These are phyloP conservation scores for Fonsecaea pedrosoi DNA, from an alignment of 2,329 filamentous ascomycete species.

Conservation along the genomic window DNA sequence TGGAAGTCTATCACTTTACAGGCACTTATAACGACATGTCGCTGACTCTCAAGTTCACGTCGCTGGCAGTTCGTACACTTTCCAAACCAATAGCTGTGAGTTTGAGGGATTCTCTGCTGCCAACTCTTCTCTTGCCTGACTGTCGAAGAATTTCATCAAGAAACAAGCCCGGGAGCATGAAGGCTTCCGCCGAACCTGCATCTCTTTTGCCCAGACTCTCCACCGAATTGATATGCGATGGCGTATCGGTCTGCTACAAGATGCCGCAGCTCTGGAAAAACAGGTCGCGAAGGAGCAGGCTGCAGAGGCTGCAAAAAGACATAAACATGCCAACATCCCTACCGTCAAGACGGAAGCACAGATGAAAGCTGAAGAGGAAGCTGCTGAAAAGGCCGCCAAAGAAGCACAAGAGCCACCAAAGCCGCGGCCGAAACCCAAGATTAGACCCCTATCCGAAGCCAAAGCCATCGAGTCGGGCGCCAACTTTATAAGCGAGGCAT, in stretches of 20 bases:
- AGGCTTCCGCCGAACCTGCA: conserved; percentile 66
- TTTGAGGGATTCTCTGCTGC: conserved; percentile 22
- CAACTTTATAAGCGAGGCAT: conserved; percentile 71
- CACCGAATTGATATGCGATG: conserved; percentile 73
- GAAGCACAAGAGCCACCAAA: conserved; percentile 57
- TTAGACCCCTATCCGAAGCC: conserved; percentile 69
- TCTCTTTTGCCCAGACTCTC: conserved; percentile 67
- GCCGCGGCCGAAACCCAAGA: conserved; percentile 57
- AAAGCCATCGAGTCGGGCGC: conserved; percentile 73
- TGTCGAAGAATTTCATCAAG: conserved; percentile 68
- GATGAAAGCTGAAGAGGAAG: conserved; percentile 62
- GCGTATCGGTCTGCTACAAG: conserved; percentile 69
- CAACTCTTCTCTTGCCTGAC: conserved; percentile 14
- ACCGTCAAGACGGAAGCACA: conserved; percentile 69
- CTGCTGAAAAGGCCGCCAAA: conserved; percentile 52
- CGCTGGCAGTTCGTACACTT: conserved; percentile 68
- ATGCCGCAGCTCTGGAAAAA: conserved; percentile 59
- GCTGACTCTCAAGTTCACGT: conserved; percentile 70
- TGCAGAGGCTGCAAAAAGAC: conserved; percentile 61
- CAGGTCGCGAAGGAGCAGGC: conserved; percentile 57
- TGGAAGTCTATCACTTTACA: conserved; percentile 1
- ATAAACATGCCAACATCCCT: conserved; percentile 59
- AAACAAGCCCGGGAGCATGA: conserved; percentile 72
- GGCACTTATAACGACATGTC: conserved; percentile 34
- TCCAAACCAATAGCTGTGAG: conserved; percentile 72